Percentiles rank a stretch among this genome's conserved stretches.
phyloP scores from a whole-genome alignment of 148 eudicot species.

The Hydrangea macrophylla region DNA sequence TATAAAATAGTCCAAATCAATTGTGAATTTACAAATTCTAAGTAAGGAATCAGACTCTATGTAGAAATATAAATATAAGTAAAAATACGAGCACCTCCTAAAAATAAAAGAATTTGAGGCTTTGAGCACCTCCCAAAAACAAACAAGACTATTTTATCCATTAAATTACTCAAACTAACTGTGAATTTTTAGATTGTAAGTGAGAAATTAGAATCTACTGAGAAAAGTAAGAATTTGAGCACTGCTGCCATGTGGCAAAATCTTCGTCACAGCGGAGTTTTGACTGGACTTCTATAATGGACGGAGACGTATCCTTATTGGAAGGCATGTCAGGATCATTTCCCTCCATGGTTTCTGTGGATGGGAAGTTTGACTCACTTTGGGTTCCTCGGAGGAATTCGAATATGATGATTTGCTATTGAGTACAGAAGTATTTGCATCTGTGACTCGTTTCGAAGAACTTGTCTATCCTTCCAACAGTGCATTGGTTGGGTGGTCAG shows the following conservation, averaged over 20 bases:
- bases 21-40: no score
- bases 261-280: conserved; percentile 46
- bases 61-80: no score
- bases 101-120: no score
- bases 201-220: no score
- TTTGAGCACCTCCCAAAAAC: no score
- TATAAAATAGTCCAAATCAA: no score
- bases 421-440: conserved; percentile 36
- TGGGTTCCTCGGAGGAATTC: conserved; percentile 64
- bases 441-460: conserved; percentile 38
- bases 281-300: conserved; percentile 32
- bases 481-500: conserved; percentile 31
- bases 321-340: conserved; percentile 27
- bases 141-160: no score
- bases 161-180: no score
- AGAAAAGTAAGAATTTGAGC: no score
- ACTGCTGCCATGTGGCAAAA: conserved; percentile 88
- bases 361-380: conserved; percentile 48
- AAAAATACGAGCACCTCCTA: no score
- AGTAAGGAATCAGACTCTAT: no score
- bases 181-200: no score
- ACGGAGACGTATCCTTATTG: conserved; percentile 47
- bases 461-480: conserved; percentile 36
- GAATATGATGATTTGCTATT: conserved; percentile 71
- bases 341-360: conserved; percentile 36